Percentiles rank a stretch among this genome's conserved stretches.
Evolutionary conservation across 2,329 filamentous ascomycete genomes (phyloP).

Genomic region (Teratosphaeria gauchensis): DNA sequence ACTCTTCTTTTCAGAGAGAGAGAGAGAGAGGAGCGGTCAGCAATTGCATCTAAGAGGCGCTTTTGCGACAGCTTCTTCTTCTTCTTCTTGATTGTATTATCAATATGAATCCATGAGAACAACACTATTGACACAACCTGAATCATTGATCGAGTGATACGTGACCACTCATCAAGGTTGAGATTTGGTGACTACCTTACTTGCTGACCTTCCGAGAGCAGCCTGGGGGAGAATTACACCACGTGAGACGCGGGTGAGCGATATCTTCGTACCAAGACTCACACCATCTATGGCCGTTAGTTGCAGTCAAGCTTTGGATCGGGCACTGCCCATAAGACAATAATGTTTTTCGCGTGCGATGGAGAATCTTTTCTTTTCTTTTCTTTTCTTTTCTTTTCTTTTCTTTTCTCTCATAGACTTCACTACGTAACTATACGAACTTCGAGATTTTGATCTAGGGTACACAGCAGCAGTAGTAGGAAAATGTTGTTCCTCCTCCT

Average conservation of each 20-base stretch:
- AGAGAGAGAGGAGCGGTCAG: not conserved
- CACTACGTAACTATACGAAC: not conserved
- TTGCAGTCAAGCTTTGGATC: no score
- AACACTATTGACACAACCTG: not conserved
- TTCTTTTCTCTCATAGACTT: not conserved
- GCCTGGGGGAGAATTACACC: no score
- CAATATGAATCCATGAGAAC: not conserved
- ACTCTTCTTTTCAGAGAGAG: not conserved
- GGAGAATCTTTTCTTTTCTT: not conserved
- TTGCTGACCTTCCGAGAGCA: no score
- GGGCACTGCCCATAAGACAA: no score
- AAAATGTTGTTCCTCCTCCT: no score
- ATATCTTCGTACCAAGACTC: no score
- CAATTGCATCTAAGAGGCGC: not conserved
- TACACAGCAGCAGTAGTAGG: no score
- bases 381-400: not conserved
- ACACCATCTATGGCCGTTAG: no score
- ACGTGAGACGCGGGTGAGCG: no score
- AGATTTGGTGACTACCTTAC: no score
- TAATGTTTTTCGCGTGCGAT: not conserved
- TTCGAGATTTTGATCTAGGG: not conserved
- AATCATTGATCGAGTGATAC: not conserved
- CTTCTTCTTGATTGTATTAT: not conserved
- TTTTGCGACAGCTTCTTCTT: not conserved
- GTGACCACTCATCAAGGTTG: no score